phyloP scores from a whole-genome alignment of 2,329 filamentous ascomycete species.

The Hymenoscyphus scutula region DNA sequence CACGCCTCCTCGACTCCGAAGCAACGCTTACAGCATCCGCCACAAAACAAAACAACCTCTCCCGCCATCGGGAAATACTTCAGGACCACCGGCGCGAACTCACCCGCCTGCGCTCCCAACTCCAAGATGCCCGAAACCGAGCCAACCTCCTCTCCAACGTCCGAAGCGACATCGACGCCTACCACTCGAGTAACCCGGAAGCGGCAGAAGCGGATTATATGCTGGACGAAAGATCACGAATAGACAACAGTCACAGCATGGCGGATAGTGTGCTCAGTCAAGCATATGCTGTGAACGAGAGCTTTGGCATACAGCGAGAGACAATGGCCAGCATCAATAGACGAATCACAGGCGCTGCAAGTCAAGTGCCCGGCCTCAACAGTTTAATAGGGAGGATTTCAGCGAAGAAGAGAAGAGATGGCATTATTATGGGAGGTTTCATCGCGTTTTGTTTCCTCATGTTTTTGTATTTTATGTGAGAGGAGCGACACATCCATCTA shows the following conservation, averaged over 20 bases:
- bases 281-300: conserved; percentile 95
- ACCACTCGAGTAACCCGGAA: conserved; percentile 77
- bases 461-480: conserved; percentile 74
- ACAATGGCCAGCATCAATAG: conserved; percentile 85
- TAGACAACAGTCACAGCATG: conserved; percentile 88
- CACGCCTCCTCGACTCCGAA: conserved; percentile 90
- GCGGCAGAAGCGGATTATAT: conserved; percentile 94
- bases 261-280: conserved; percentile 89
- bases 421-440: conserved; percentile 87
- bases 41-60: conserved; percentile 94
- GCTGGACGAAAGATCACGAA: conserved; percentile 79
- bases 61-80: conserved; percentile 87
- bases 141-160: conserved; percentile 90
- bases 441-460: conserved; percentile 89
- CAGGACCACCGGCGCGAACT: conserved; percentile 84
- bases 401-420: conserved; percentile 90
- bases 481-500: conserved; percentile 16
- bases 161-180: conserved; percentile 86
- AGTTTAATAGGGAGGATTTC: conserved; percentile 89
- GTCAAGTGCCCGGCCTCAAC: conserved; percentile 91
- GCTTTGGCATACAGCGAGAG: conserved; percentile 82
- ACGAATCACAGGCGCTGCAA: conserved; percentile 83
- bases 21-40: conserved; percentile 81
- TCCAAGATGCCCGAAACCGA: conserved; percentile 77
- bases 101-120: conserved; percentile 66